A percentile compares a stretch with the other conserved stretches of the same genome.
These are phyloP conservation scores for Trichoderma breve DNA, from an alignment of 2,329 filamentous ascomycete genomes.

Conservation along the genomic window DNA sequence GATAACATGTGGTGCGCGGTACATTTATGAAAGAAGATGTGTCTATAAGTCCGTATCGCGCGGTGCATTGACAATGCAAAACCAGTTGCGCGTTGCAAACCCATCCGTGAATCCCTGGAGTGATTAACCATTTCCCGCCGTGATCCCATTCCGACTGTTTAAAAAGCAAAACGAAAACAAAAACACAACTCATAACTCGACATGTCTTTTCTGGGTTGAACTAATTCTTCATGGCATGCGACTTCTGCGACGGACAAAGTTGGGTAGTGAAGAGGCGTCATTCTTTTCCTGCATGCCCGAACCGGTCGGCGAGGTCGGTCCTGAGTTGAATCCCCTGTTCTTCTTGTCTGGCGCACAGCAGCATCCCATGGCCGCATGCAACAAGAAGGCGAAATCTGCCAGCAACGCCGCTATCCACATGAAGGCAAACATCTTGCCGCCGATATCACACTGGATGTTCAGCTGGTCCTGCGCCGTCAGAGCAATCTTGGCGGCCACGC, in stretches of 20 bases:
- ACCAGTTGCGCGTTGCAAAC: not conserved
- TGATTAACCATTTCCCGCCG: not conserved
- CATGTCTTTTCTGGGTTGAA: not conserved
- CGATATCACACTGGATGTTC: constrained; percentile 72
- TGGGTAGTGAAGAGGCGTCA: not conserved
- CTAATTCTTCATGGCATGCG: not conserved
- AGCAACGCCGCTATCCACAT: constrained; percentile 81
- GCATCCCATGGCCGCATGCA: constrained; percentile 76
- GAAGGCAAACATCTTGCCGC: constrained; percentile 74
- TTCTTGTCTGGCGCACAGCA: constrained; percentile 53
- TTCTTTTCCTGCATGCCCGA: not conserved
- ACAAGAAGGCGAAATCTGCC: constrained; percentile 65
- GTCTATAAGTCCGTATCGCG: constrained; percentile 1
- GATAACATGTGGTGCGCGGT: not conserved
- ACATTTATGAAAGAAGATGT: not conserved
- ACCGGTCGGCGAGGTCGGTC: not conserved
- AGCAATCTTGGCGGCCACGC: constrained; percentile 75
- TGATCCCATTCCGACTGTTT: not conserved
- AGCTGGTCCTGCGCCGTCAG: constrained; percentile 69
- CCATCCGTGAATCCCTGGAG: not conserved
- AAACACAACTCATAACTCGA: not conserved
- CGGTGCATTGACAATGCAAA: not conserved
- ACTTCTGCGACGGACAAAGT: constrained; percentile 17
- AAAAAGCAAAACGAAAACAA: not conserved
- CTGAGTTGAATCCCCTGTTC: constrained; percentile 2